These are phyloP conservation scores for Solanum lycopersicoides DNA, from an alignment of 257 asterid genomes.

Conservation along the genomic window DNA sequence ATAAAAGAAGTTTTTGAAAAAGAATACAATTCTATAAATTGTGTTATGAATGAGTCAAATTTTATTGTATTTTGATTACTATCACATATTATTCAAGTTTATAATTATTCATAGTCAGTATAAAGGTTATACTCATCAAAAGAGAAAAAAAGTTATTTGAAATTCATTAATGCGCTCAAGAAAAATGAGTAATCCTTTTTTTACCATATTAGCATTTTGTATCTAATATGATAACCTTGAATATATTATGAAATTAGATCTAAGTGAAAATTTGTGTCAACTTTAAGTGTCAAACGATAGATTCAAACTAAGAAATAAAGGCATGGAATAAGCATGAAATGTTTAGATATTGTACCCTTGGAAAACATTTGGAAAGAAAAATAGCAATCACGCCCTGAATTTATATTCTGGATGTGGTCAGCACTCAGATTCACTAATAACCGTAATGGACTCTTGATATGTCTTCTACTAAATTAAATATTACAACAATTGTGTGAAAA, in stretches of 20 bases:
- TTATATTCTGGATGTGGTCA: neutral
- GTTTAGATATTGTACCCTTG: too few species aligned
- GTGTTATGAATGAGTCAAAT: neutral
- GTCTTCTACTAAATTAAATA: neutral
- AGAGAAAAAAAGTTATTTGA: neutral
- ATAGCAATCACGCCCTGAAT: fast-evolving
- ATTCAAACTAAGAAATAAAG: neutral
- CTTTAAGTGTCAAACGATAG: too few species aligned
- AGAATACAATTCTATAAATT: too few species aligned
- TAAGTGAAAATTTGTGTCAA: fast-evolving
- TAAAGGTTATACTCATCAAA: neutral
- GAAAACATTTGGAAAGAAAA: too few species aligned
- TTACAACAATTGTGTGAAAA: neutral
- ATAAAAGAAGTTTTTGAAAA: too few species aligned
- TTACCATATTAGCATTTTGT: neutral
- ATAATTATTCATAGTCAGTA: too few species aligned
- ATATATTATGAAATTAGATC: too few species aligned
- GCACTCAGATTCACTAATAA: neutral
- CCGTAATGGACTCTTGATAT: neutral
- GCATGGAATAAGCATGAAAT: neutral
- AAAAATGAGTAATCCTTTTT: neutral
- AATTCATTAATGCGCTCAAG: neutral
- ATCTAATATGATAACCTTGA: neutral
- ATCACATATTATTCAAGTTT: too few species aligned
- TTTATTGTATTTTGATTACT: too few species aligned